phyloP scores from a whole-genome alignment of 139 green algal species.

The Asterochloris erici region DNA sequence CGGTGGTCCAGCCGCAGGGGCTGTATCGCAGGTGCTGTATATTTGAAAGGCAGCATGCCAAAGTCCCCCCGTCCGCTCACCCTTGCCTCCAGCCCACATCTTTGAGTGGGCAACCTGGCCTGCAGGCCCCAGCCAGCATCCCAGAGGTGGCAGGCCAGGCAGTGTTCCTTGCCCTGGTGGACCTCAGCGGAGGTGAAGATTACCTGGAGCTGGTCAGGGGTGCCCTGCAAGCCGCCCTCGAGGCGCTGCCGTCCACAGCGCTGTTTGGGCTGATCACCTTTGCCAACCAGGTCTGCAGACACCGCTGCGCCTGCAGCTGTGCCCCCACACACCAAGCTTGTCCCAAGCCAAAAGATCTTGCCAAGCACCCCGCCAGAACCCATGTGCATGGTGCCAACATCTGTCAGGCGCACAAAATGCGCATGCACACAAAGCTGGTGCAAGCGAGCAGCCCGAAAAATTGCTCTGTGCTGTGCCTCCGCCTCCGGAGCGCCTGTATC shows the following conservation, averaged over 20 bases:
- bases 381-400: neutral
- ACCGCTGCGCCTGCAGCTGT: neutral
- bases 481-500: too few relatives aligned
- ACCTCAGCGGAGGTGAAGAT: slow-evolving; percentile 40
- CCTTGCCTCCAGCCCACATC: neutral
- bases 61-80: neutral
- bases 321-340: neutral
- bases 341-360: neutral
- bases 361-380: neutral
- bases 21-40: neutral
- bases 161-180: slow-evolving; percentile 64
- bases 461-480: too few relatives aligned
- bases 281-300: slow-evolving; percentile 39
- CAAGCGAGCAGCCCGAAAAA: too few relatives aligned
- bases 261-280: slow-evolving; percentile 70
- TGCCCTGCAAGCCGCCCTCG: slow-evolving; percentile 69
- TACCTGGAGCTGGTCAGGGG: slow-evolving; percentile 70
- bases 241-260: slow-evolving; percentile 65
- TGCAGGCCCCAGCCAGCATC: neutral
- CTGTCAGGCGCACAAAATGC: too few relatives aligned
- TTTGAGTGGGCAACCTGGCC: neutral
- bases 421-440: too few relatives aligned
- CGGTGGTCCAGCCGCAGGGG: neutral
- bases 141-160: slow-evolving; percentile 24
- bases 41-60: neutral